Base-by-base conservation (phyloP, 345 rosid species). In the Passiflora organensis region DNA sequence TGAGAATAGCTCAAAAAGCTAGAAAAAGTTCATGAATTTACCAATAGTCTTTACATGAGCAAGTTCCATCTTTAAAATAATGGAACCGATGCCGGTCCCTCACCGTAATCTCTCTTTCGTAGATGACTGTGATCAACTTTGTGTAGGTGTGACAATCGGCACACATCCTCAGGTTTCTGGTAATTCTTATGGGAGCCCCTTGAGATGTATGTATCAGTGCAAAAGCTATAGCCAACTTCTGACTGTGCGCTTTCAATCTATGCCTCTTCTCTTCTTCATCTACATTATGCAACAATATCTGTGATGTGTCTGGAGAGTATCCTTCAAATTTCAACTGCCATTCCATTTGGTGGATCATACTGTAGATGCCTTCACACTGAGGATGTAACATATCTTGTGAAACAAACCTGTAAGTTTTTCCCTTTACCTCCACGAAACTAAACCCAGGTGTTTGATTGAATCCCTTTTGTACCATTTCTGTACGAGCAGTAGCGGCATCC, bases 271-370 rank as follows among this genome's bases (percentile, higher is more conserved):
- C 89, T 47, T 82, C 80, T 64, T 82, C 89, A 23, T 79, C 82
- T 42, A 79, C 82, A 28, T 84, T n/a, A n/a, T n/a, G 72, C 11
- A 79, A 45, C 68, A 75, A 53, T 62, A 82, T 77, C 64, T 80
- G 85, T 43, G 81, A 78, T 43, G 74, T 56, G 32, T 87, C 89
- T 4, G 87, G 77, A 13, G 52, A 25, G 51, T 87, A 87, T 10
- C 96, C 96, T 68, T 87, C 89, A 19, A 87, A 87, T 56, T 75
- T 82, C 68, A 87, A 60, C 67, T 87, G 96, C 96, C 96, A 84
- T 68, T 82, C 93, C 89, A 82, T 84, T 67, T 87, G 93, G 72
- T 82, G 76, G 66, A 87, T 72, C 89, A 82, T 87, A 62, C 77
- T 81, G 25, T 76, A 63, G 16, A 80, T 59, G 6, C 53, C 79